phyloP scores from a whole-genome alignment of 768 basidiomycete genomes.

The Termitomyces sp. region DNA sequence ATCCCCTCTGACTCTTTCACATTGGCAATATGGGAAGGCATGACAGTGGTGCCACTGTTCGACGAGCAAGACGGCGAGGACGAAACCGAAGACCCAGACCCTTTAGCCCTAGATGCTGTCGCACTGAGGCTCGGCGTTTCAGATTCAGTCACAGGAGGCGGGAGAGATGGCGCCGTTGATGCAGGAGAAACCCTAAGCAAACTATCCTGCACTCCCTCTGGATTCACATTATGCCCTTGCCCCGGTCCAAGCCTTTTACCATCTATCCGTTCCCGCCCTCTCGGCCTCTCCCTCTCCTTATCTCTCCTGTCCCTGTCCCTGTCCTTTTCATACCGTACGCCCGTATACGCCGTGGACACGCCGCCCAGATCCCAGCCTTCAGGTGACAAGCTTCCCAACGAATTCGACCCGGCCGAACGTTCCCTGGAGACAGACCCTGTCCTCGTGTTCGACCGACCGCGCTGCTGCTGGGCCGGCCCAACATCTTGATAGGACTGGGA shows the following conservation, averaged over 20 bases:
- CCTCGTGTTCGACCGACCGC: slow-evolving; percentile 52
- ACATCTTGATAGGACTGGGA: slow-evolving; percentile 18
- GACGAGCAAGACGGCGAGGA: slow-evolving; percentile 20
- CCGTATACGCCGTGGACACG: slow-evolving; percentile 22
- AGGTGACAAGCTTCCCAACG: slow-evolving; percentile 22
- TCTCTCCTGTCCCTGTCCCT: slow-evolving; percentile 13
- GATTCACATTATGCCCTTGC: slow-evolving; percentile 27
- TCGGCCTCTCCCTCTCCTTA: slow-evolving; percentile 19
- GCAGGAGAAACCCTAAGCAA: slow-evolving; percentile 14
- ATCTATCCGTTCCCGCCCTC: slow-evolving; percentile 38
- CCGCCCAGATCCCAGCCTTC: slow-evolving; percentile 16
- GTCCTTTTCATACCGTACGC: slow-evolving; percentile 28
- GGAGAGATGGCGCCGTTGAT: slow-evolving; percentile 1
- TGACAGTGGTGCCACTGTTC: slow-evolving; percentile 20
- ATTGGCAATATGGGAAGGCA: slow-evolving; percentile 1
- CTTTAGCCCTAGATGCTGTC: slow-evolving; percentile 6
- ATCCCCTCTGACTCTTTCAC: not conserved
- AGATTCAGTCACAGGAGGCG: not conserved
- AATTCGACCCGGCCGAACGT: slow-evolving; percentile 17
- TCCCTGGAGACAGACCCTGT: slow-evolving; percentile 47
- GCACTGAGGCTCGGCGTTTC: not conserved
- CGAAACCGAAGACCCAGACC: slow-evolving; percentile 12
- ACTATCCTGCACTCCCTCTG: slow-evolving; percentile 25
- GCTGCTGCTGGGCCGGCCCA: slow-evolving; percentile 18
- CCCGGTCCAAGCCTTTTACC: slow-evolving; percentile 24